Conservation (phyloP, 352 stramenopile species). For the Phytopythium boreale region DNA sequence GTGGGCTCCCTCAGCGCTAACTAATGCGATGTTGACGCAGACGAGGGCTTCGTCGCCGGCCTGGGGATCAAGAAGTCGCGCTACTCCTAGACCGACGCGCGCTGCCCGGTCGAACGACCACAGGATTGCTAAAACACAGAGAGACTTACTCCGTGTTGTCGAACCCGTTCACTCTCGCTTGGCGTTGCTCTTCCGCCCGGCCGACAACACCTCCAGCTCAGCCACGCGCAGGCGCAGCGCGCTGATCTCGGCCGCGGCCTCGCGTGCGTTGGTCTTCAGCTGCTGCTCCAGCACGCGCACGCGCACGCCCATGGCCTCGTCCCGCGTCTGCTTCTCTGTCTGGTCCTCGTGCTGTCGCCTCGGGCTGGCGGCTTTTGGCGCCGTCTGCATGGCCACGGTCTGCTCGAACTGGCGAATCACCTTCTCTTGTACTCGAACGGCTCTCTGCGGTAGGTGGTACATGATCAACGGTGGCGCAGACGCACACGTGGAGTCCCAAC, state of each 20-base stretch:
- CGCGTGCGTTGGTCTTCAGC: constrained; percentile 54
- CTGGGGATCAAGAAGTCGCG: constrained; percentile 68
- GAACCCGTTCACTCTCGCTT: background rate
- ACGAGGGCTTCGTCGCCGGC: constrained; percentile 80
- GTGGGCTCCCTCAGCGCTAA: background rate
- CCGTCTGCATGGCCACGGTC: constrained; percentile 39
- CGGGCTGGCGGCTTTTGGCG: constrained; percentile 1
- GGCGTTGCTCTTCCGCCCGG: background rate
- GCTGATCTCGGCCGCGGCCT: constrained; percentile 55
- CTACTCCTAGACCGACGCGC: constrained; percentile 41
- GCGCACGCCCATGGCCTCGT: constrained; percentile 37
- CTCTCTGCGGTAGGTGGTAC: constrained; percentile 32
- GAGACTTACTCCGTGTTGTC: background rate
- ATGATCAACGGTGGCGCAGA: background rate
- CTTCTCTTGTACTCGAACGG: constrained; percentile 70
- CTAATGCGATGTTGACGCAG: constrained; percentile 15
- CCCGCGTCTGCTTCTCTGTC: constrained; percentile 11
- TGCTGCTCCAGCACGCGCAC: constrained; percentile 69
- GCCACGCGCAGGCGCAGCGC: constrained; percentile 59
- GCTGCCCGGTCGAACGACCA: too few species aligned
- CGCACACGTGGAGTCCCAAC: background rate
- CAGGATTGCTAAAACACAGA: background rate
- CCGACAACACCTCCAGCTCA: constrained; percentile 44
- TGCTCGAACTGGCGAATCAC: constrained; percentile 82
- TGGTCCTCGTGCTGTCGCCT: background rate